phyloP scores from a whole-genome alignment of 129 eudicot genomes.

The Heracleum sosnowskyi region DNA sequence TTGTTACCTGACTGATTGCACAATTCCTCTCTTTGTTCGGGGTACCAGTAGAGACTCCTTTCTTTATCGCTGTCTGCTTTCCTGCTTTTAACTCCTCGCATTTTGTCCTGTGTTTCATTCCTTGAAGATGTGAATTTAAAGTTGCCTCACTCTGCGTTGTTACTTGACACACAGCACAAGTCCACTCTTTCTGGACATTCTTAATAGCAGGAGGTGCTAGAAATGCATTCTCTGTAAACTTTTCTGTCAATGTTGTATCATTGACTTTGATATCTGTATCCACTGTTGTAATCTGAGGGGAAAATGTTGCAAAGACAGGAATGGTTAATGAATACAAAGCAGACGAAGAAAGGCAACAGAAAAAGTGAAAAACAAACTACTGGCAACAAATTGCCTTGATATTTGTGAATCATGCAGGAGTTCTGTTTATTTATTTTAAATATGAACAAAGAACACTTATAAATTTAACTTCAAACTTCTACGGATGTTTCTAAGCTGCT shows the following conservation, averaged over 20 bases:
- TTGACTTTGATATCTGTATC: slow-evolving; percentile 5
- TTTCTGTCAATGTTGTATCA: slow-evolving; percentile 5
- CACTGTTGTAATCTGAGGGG: neutral
- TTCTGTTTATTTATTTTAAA: neutral
- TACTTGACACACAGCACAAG: slow-evolving; percentile 26
- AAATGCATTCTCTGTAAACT: neutral
- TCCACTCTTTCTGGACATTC: slow-evolving; percentile 28
- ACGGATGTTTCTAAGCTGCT: neutral
- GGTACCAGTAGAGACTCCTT: neutral
- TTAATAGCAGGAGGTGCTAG: neutral
- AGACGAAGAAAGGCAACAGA: neutral
- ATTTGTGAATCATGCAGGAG: neutral
- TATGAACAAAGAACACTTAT: neutral
- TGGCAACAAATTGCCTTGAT: neutral
- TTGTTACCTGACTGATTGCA: neutral
- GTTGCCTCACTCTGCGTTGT: slow-evolving; percentile 15
- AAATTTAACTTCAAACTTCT: neutral
- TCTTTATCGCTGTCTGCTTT: neutral
- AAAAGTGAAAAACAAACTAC: neutral
- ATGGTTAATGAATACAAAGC: neutral
- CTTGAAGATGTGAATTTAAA: slow-evolving; percentile 25
- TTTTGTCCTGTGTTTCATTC: slow-evolving; percentile 20
- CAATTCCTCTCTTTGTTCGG: neutral
- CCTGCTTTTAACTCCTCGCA: slow-evolving; percentile 14
- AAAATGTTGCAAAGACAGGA: neutral